Percentiles rank a stretch among this genome's conserved stretches.
These are phyloP conservation scores for Microcyclospora tardicrescens DNA, from an alignment of 2,329 filamentous ascomycete species.

Conservation along the genomic window DNA sequence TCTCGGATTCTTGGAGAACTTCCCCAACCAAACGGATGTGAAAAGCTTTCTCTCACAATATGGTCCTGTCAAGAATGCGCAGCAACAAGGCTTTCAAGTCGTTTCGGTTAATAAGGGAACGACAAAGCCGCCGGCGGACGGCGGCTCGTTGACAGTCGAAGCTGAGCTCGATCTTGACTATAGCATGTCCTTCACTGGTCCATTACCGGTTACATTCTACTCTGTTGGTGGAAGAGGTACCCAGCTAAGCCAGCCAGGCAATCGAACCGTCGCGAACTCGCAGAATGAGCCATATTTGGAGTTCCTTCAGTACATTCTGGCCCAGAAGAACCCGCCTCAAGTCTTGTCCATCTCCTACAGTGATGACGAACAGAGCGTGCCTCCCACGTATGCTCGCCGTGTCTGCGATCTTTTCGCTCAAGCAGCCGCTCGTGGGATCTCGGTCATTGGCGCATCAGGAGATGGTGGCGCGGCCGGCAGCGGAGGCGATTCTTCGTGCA, in stretches of 20 bases:
- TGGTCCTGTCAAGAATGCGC: not conserved
- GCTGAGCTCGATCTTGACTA: not conserved
- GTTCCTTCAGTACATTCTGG: conserved; percentile 45
- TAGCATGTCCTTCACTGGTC: not conserved
- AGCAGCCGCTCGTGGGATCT: conserved; percentile 49
- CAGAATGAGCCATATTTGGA: conserved; percentile 54
- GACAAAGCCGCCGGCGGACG: not conserved
- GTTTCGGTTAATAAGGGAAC: not conserved
- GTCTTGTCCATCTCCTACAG: conserved; percentile 52
- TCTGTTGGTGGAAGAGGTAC: not conserved
- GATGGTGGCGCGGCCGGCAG: conserved; percentile 43
- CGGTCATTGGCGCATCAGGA: conserved; percentile 43
- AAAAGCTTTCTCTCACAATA: not conserved
- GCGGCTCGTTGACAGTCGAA: not conserved
- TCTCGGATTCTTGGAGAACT: not conserved
- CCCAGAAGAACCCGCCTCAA: conserved; percentile 41
- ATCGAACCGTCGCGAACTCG: conserved; percentile 16
- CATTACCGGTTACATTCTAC: not conserved
- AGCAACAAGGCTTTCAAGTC: not conserved
- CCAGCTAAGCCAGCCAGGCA: not conserved
- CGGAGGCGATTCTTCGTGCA: conserved; percentile 30
- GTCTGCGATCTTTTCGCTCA: conserved; percentile 51
- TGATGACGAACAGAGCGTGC: conserved; percentile 50
- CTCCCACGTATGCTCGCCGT: conserved; percentile 42
- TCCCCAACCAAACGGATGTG: not conserved